A percentile compares a stretch with the other conserved stretches of the same genome.
Evolutionary conservation across 139 green algal genomes (phyloP).

Genomic region (Chlamydomonas incerta): DNA sequence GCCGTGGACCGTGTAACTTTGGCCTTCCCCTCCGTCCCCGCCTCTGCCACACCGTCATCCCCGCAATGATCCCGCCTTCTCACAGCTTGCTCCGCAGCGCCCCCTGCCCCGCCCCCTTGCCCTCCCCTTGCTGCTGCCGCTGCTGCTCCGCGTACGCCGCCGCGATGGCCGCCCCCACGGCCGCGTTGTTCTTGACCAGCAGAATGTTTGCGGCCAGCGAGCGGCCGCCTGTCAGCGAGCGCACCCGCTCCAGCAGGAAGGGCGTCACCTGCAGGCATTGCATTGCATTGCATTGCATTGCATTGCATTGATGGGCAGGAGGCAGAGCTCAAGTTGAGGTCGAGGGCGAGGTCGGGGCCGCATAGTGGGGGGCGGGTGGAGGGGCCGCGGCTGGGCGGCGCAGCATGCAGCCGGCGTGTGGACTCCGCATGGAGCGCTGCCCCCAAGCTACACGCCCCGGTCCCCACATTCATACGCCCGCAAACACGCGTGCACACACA

Average conservation of each 20-base stretch:
- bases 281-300: too few relatives aligned
- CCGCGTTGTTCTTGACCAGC: constrained; percentile 97
- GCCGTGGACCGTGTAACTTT: too few relatives aligned
- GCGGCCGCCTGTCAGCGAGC: constrained; percentile 80
- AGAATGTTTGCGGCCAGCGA: constrained; percentile 94
- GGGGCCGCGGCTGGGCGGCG: too few relatives aligned
- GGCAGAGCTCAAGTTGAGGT: too few relatives aligned
- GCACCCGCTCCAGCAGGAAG: constrained; percentile 91
- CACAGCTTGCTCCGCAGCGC: constrained; percentile 11
- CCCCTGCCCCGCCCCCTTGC: neutral
- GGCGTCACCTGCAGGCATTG: constrained; percentile 87
- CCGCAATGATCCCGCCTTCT: neutral
- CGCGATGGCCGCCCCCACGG: constrained; percentile 67
- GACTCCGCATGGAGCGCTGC: too few relatives aligned
- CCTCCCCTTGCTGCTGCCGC: neutral
- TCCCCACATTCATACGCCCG: neutral
- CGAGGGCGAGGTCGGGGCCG: too few relatives aligned
- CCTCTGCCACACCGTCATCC: too few relatives aligned
- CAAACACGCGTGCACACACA: neutral
- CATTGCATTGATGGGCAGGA: too few relatives aligned
- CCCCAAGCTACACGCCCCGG: too few relatives aligned
- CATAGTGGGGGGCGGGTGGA: too few relatives aligned
- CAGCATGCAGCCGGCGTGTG: too few relatives aligned
- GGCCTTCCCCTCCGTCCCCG: neutral
- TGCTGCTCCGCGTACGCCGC: neutral